Base-by-base conservation (phyloP, 345 rosid genomes). In the Luvunga scandens region DNA sequence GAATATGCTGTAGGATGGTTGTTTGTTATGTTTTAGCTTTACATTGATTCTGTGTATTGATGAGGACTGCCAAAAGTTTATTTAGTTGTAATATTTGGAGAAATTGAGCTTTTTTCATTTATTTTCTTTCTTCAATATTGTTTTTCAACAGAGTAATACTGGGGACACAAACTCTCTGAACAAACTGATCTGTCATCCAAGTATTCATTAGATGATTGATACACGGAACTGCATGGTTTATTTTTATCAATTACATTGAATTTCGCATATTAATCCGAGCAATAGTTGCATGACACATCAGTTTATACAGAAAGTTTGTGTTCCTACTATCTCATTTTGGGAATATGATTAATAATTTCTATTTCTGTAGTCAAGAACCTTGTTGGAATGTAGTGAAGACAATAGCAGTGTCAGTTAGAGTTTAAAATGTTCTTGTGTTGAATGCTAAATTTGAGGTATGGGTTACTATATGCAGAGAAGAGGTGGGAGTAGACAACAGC, bases 401-500 rank as follows among this genome's bases (percentile, higher is more conserved):
- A 56, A 48, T n/a, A 34, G 9, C 19, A 77, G 57, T 21, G 1
- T 63, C 18, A 39, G 18, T 31, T 56, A 30, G 63, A 31, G 28
- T 56, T 4, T 19, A 53, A 48, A 31, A 53, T 67, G 25, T 22
- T 59, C 21, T 50, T 53, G 14, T 34, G 10, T 75, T 67, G 59
- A 39, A 12, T 36, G 61, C 57, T 3, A 69, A 66, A 59, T 73
- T 75, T 79, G 56, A 13, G 4, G 61, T 27, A 25, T 65, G 9
- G 63, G 55, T 38, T 66, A 64, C 28, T 18, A 24, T 71, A 50
- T 81, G 81, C 87, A 89, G 94, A 79, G 75, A 69, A 79, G 73
- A 70, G 85, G 60, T 56, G 75, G 72, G 66, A 56, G 68, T 63
- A 38, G 74, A 80, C 83, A 75, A 66, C 84, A 85, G 21, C 76